Conservation (phyloP, 1,284 basidiomycete genomes). For the Ustilago loliicola region DNA sequence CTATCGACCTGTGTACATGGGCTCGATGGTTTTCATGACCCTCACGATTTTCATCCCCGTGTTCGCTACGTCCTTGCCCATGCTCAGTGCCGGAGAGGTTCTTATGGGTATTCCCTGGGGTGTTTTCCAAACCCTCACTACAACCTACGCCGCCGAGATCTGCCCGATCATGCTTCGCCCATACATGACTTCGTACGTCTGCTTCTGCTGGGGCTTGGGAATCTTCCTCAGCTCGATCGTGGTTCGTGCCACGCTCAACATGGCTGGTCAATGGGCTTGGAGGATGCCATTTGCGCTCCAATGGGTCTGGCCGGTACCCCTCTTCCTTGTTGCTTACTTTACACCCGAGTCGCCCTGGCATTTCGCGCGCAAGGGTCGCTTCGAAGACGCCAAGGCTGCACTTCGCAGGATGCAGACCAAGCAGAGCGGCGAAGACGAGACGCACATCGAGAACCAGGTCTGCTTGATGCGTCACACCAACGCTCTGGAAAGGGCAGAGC, state of each 20-base stretch:
- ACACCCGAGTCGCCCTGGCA: conserved; percentile 72
- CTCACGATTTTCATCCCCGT: conserved; percentile 68
- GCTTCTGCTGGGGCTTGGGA: conserved; percentile 73
- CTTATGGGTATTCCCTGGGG: conserved; percentile 72
- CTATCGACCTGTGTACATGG: conserved; percentile 60
- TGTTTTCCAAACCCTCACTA: conserved; percentile 72
- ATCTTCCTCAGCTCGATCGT: conserved; percentile 72
- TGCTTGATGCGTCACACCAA: conserved; percentile 72
- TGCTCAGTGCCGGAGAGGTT: conserved; percentile 70
- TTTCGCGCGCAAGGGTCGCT: conserved; percentile 72
- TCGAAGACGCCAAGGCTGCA: conserved; percentile 72
- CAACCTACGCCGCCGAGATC: conserved; percentile 73
- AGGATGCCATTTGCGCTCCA: conserved; percentile 71
- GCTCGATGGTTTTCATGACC: conserved; percentile 67
- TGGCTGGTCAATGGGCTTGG: conserved; percentile 69
- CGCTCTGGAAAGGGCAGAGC: conserved; percentile 69
- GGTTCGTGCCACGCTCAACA: conserved; percentile 68
- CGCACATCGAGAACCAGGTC: conserved; percentile 69
- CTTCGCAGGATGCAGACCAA: conserved; percentile 22
- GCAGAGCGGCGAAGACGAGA: conserved; percentile 22
- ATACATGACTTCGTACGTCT: conserved; percentile 73
- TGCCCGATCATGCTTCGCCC: conserved; percentile 72
- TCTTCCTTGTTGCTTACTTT: conserved; percentile 65
- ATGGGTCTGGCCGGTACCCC: conserved; percentile 70
- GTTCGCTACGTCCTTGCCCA: conserved; percentile 70